These are phyloP conservation scores for Penicillium corylophilum DNA, from an alignment of 2,329 filamentous ascomycete species.

Conservation along the genomic window DNA sequence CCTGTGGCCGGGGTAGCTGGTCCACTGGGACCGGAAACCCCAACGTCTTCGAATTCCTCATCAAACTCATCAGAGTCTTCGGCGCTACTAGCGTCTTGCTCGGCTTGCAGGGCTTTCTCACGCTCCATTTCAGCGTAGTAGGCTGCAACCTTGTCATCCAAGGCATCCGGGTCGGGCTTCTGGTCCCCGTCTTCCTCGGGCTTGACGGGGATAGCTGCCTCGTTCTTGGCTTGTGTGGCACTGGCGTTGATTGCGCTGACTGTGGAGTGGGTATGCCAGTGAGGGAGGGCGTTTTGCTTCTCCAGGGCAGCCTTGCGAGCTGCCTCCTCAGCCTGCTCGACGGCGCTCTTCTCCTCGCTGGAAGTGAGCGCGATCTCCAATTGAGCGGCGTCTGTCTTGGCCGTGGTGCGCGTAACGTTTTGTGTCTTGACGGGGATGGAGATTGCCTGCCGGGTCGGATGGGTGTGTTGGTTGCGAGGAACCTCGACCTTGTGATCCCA, in stretches of 20 bases:
- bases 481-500: conserved; percentile 51
- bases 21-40: conserved; percentile 37
- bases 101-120: conserved; percentile 43
- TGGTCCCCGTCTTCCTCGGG: conserved; percentile 44
- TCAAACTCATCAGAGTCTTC: conserved; percentile 43
- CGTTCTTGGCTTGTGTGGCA: conserved; percentile 29
- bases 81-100: conserved; percentile 42
- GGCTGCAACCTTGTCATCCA: conserved; percentile 48
- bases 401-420: conserved; percentile 41
- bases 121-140: conserved; percentile 49
- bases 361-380: conserved; percentile 52
- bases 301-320: conserved; percentile 49
- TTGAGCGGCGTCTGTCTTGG: conserved; percentile 45
- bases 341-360: conserved; percentile 49
- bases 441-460: conserved; percentile 43
- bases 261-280: conserved; percentile 54
- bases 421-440: conserved; percentile 41
- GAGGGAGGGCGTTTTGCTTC: conserved; percentile 53
- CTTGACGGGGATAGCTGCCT: conserved; percentile 35
- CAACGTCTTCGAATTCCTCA: conserved; percentile 47
- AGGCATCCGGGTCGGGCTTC: conserved; percentile 41
- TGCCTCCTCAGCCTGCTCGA: conserved; percentile 49
- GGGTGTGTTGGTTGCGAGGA: conserved; percentile 42
- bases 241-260: conserved; percentile 36
- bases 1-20: conserved; percentile 34